Evolutionary conservation across 2,329 filamentous ascomycete species (phyloP), one percentile per base, ranked within the genome.

Genomic region (Dendryphion nanum): DNA sequence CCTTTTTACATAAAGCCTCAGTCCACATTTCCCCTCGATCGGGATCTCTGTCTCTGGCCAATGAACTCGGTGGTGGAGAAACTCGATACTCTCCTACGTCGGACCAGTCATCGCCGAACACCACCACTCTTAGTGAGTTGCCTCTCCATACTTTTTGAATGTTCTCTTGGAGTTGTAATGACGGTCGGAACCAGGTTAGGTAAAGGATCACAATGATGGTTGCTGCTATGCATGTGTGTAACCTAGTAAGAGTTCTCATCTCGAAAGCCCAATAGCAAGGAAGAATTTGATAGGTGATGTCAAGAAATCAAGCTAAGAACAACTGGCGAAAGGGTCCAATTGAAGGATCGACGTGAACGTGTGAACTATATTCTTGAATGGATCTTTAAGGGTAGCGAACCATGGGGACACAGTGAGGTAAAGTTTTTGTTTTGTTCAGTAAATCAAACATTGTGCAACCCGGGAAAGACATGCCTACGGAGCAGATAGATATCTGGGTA

Each of bases 41-140:
- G 40, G 51, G 45, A 34, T 61, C 59, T 41, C 58, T 57, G 40
- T 47, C 36, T 42, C 42, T 45, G 15, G 39, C 47, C 6, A 47
- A 44, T 12, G 49, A 46, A 23, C 44, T 45, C 13, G 48, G 48
- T 29, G 61, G 57, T 39, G 59, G 46, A 45, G 53, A 53, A 33
- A 61, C 50, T 35, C 59, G 55, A 55, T 65, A 63, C 30, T 44
- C 50, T 17, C 62, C 61, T 29, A 51, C 64, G 47, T 67, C 63
- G 37, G 63, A 66, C 59, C 61, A 67, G 37, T 64, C 61, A 36
- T 66, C 60, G 10, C 63, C 64, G 47, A 67, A 67, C 17, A 67
- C 62, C 18, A 67, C 63, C 15, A 67, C 37, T 26, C 60, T 55
- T 37, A 56, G 55, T 19, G 56, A 43, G 18, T 41, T 47, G 23